Conservation (phyloP, 257 asterid genomes). For the Knoxia roxburghii region DNA sequence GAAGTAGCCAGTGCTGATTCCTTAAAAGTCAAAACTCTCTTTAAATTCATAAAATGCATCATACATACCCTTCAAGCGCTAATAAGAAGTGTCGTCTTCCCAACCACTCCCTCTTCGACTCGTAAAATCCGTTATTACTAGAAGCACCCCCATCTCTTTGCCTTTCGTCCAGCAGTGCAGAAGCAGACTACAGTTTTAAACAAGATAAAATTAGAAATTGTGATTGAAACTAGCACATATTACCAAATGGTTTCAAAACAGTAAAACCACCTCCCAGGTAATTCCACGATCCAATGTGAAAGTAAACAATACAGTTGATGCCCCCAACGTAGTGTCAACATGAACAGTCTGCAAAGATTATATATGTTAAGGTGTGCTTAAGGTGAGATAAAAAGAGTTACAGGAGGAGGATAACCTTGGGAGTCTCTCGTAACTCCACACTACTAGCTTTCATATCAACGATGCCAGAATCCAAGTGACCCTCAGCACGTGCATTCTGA, state of each 20-base stretch:
- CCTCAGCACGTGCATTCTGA: conserved; percentile 80
- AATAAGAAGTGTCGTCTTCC: conserved; percentile 80
- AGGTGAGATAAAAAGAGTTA: conserved; percentile 24
- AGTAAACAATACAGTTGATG: conserved; percentile 80
- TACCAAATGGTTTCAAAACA: not conserved
- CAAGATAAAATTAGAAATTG: conserved; percentile 7
- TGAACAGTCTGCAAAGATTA: conserved; percentile 78
- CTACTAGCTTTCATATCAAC: conserved; percentile 82
- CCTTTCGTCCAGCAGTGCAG: conserved; percentile 71
- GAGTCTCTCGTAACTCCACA: conserved; percentile 63
- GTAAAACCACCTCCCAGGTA: conserved; percentile 75
- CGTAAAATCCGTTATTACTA: conserved; percentile 67
- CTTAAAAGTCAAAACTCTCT: not conserved
- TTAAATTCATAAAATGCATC: not conserved
- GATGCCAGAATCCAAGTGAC: conserved; percentile 92
- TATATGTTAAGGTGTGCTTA: conserved; percentile 25
- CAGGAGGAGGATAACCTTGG: conserved; percentile 56
- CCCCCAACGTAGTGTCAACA: conserved; percentile 88
- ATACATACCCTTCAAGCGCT: conserved; percentile 73
- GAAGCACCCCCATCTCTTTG: conserved; percentile 66
- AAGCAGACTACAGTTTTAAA: conserved; percentile 65
- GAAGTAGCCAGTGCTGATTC: too few species aligned
- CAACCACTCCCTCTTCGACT: conserved; percentile 96
- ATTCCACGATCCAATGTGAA: conserved; percentile 90
- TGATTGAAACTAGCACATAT: conserved; percentile 9